Evolutionary conservation across 257 asterid genomes (phyloP).

Genomic region (Henckelia pumila): DNA sequence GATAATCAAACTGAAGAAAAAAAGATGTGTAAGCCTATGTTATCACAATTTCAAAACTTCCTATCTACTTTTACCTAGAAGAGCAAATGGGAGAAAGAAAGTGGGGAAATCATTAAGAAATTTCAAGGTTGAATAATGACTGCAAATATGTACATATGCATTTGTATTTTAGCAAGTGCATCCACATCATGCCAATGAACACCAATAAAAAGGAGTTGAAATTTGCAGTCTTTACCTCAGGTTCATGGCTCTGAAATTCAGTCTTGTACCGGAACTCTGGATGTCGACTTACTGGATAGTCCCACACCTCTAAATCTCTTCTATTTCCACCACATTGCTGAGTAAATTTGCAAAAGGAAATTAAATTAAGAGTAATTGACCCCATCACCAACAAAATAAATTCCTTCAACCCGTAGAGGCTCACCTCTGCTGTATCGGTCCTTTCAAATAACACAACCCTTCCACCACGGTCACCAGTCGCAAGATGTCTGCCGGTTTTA

Average conservation of each 20-base stretch:
- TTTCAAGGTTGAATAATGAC: too few species aligned
- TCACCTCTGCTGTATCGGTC: constrained; percentile 70
- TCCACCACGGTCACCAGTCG: constrained; percentile 94
- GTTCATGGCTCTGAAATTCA: constrained; percentile 99
- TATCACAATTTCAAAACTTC: constrained; percentile 18
- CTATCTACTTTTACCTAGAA: background rate
- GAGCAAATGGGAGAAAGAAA: background rate
- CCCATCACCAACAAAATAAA: constrained; percentile 19
- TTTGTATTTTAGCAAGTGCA: too few species aligned
- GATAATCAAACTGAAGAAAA: too few species aligned
- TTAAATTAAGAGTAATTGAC: constrained; percentile 13
- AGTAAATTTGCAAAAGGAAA: constrained; percentile 20
- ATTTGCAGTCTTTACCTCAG: constrained; percentile 63
- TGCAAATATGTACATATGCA: too few species aligned
- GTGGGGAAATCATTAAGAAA: too few species aligned
- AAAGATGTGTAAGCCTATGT: constrained; percentile 22
- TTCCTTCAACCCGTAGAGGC: constrained; percentile 14
- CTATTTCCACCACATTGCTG: constrained; percentile 69
- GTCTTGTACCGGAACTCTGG: constrained; percentile 97
- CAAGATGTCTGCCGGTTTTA: constrained; percentile 77
- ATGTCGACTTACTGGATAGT: constrained; percentile 65
- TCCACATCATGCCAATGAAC: too few species aligned
- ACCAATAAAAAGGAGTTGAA: background rate
- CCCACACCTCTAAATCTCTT: constrained; percentile 79
- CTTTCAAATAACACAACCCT: constrained; percentile 89